Percentiles rank a stretch among this genome's conserved stretches.
Evolutionary conservation across 1,139 yeast genomes (phyloP).

Genomic region (Hanseniaspora gamundiae): DNA sequence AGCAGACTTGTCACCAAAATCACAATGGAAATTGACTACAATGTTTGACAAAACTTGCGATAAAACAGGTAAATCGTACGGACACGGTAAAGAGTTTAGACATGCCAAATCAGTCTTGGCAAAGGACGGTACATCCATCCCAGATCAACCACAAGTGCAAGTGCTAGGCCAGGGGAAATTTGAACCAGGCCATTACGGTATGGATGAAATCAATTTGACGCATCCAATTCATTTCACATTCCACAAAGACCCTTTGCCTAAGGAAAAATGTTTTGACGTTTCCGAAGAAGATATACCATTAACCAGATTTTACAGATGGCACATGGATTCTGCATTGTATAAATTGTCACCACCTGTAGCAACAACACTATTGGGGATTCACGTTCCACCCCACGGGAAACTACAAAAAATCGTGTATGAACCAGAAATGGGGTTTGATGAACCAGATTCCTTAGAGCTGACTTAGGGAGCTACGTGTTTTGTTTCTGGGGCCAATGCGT

Average conservation of each 20-base stretch:
- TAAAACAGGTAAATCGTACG: slow-evolving; percentile 46
- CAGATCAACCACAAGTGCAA: slow-evolving; percentile 78
- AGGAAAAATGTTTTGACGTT: slow-evolving; percentile 40
- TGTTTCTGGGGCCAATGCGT: slow-evolving; percentile 70
- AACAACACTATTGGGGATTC: slow-evolving; percentile 70
- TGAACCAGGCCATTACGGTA: slow-evolving; percentile 55
- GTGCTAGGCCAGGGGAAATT: slow-evolving; percentile 74
- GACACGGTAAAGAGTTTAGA: slow-evolving; percentile 77
- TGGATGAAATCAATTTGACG: slow-evolving; percentile 54
- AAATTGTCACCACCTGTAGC: slow-evolving; percentile 77
- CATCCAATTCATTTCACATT: slow-evolving; percentile 77
- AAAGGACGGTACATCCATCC: slow-evolving; percentile 71
- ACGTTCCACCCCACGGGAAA: slow-evolving; percentile 44
- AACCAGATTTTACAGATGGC: slow-evolving; percentile 87
- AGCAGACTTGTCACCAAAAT: slow-evolving; percentile 50
- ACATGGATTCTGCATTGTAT: slow-evolving; percentile 79
- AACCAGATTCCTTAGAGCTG: slow-evolving; percentile 33
- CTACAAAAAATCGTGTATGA: slow-evolving; percentile 48
- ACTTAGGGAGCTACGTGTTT: slow-evolving; percentile 84
- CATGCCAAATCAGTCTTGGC: slow-evolving; percentile 64
- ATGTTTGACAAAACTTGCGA: slow-evolving; percentile 66
- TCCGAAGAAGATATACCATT: slow-evolving; percentile 6
- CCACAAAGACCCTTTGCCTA: slow-evolving; percentile 56
- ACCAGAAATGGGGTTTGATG: slow-evolving; percentile 32
- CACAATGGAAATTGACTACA: slow-evolving; percentile 63